Evolutionary conservation across 352 stramenopile genomes (phyloP).

Genomic region (Phytophthora sp.): DNA sequence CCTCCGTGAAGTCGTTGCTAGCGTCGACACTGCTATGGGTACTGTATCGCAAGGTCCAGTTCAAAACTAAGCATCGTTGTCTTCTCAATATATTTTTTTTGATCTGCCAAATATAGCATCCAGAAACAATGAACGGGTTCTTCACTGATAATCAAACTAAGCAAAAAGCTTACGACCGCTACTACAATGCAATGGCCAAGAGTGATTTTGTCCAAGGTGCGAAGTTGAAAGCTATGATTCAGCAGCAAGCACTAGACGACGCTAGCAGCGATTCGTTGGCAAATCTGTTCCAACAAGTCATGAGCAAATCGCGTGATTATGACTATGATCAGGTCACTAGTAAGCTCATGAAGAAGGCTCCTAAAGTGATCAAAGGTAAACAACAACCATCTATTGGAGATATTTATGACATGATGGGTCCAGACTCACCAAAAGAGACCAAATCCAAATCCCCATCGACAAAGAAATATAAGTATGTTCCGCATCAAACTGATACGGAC

Average conservation of each 20-base stretch:
- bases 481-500: no score
- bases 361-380: no score
- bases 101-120: background rate
- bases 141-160: constrained; percentile 31
- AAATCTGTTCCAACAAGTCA: no score
- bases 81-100: background rate
- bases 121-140: constrained; percentile 19
- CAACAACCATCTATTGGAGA: no score
- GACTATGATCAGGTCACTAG: no score
- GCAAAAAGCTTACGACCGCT: constrained; percentile 31
- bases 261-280: no score
- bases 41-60: constrained; percentile 26
- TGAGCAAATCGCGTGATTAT: no score
- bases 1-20: constrained; percentile 27
- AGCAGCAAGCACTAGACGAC: constrained; percentile 15
- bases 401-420: no score
- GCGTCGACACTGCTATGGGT: constrained; percentile 31
- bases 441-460: no score
- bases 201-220: constrained; percentile 27
- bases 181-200: constrained; percentile 20
- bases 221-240: constrained; percentile 19
- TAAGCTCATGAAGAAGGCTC: no score
- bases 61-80: constrained; percentile 15
- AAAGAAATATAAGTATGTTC: no score
- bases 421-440: no score